Base-by-base conservation (phyloP, 495 filamentous ascomycete species). In the Podospora comata region DNA sequence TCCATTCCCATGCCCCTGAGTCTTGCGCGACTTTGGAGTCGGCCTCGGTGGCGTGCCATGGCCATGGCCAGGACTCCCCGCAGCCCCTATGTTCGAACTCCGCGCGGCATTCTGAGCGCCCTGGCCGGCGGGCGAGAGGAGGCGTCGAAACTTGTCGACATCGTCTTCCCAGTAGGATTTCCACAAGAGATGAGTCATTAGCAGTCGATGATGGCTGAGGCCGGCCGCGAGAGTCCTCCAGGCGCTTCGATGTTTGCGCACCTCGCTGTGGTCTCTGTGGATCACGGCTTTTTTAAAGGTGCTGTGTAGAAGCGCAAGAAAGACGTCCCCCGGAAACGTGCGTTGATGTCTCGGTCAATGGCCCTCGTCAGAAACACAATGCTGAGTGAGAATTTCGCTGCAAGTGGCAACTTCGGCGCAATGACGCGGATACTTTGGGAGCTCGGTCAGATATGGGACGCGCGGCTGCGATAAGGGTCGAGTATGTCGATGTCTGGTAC, bases 131-230 rank as follows among this genome's bases (percentile, higher is more conserved):
- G 85, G 86, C 72, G 88, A 87, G 82, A 98, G 85, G 72, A 93
- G 85, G 79, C 89, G 89, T 82, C 89, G 88, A 83, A 99, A 98
- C 75, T 80, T 88, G 74, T 94, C 92, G 84, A 94, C 90, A 84
- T 99, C 92, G 88, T 97, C 91, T 85, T 96, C 90, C 81, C 94
- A 89, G 78, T 93, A 99, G 79, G 85, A 92, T 83, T 92, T 91
- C 94, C 95, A 97, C 77, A 99, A 88, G 83, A 91, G 88, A 82
- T 90, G 90, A 86, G 91, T 97, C 96, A 98, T 99, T 88, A 89
- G 81, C 76, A 80, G 75, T 32, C 3, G 74, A 73, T 68, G 74
- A 73, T 68, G 77, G 74, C 73, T 19, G n/a, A 15, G 39, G 39
- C 39, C 9, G 60, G 65, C 67, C 64, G 75, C 66, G 70, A 67